These are phyloP conservation scores for Gigaspora rosea DNA, from an alignment of 192 early-diverging fungal species.

Conservation along the genomic window DNA sequence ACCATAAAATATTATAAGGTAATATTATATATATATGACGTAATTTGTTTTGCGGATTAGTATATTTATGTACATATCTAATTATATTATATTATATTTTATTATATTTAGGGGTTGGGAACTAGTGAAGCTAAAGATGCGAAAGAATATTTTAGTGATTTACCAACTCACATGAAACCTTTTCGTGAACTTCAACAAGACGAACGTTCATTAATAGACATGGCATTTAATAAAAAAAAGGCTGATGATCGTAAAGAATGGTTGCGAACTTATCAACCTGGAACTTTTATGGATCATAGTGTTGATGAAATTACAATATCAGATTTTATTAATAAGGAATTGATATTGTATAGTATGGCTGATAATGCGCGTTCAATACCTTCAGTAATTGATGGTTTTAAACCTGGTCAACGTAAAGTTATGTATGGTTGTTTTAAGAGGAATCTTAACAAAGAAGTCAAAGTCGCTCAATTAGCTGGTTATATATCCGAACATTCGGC, in stretches of 20 bases:
- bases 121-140: conserved; percentile 83
- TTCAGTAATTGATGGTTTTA: conserved; percentile 90
- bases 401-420: conserved; percentile 97
- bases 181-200: conserved; percentile 61
- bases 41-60: not conserved
- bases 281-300: conserved; percentile 87
- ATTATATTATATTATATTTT: not conserved
- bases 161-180: conserved; percentile 77
- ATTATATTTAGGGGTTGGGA: conserved; percentile 74
- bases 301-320: conserved; percentile 73
- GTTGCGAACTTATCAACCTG: conserved; percentile 80
- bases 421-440: conserved; percentile 84
- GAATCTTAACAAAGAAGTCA: conserved; percentile 68
- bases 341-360: conserved; percentile 92
- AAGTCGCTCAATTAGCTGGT: conserved; percentile 83
- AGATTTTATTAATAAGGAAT: conserved; percentile 95
- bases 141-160: conserved; percentile 87
- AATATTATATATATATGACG: not conserved
- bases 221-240: conserved; percentile 96
- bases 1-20: conserved; percentile 93
- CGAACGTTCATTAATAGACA: conserved; percentile 82
- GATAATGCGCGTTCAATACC: conserved; percentile 96
- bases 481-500: conserved; percentile 86
- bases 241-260: conserved; percentile 95
- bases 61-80: too few species aligned